Evolutionary conservation across 495 filamentous ascomycete species (phyloP).

Genomic region (Cladorrhinum samala): DNA sequence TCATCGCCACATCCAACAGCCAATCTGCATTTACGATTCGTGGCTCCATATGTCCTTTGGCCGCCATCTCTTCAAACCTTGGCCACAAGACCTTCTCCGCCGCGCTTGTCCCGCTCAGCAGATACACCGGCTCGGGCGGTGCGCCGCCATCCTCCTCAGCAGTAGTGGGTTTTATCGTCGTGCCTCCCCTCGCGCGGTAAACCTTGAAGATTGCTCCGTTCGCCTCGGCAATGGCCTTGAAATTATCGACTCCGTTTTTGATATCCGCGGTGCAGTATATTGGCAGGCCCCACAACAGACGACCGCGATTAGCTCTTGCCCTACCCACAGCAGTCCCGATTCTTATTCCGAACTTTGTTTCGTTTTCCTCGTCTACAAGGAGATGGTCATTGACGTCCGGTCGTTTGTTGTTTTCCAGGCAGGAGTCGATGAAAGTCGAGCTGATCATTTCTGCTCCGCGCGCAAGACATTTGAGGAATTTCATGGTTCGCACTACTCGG

Average conservation of each 20-base stretch:
- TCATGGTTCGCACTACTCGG: slow-evolving; percentile 76
- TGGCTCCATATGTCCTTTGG: slow-evolving; percentile 61
- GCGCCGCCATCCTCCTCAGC: slow-evolving; percentile 52
- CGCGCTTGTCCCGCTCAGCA: slow-evolving; percentile 58
- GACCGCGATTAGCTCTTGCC: slow-evolving; percentile 68
- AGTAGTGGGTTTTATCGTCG: slow-evolving; percentile 50
- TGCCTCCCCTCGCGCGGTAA: slow-evolving; percentile 66
- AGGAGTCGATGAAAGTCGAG: slow-evolving; percentile 71
- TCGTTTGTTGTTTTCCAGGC: slow-evolving; percentile 52
- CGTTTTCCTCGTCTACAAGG: slow-evolving; percentile 63
- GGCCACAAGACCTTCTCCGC: slow-evolving; percentile 73
- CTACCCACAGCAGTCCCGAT: slow-evolving; percentile 57
- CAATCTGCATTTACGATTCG: slow-evolving; percentile 79
- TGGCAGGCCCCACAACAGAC: slow-evolving; percentile 62
- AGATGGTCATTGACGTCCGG: slow-evolving; percentile 55
- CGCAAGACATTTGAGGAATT: slow-evolving; percentile 84
- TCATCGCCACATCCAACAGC: slow-evolving; percentile 84
- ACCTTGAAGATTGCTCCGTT: slow-evolving; percentile 79
- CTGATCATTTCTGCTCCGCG: slow-evolving; percentile 66
- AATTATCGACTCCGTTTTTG: slow-evolving; percentile 74
- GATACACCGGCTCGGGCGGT: slow-evolving; percentile 62
- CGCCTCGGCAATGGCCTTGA: slow-evolving; percentile 72
- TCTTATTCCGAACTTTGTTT: slow-evolving; percentile 61
- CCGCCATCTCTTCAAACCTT: slow-evolving; percentile 70
- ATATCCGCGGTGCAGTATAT: slow-evolving; percentile 78